phyloP scores from a whole-genome alignment of 164 flowering plant species.

The Akebia trifoliata region DNA sequence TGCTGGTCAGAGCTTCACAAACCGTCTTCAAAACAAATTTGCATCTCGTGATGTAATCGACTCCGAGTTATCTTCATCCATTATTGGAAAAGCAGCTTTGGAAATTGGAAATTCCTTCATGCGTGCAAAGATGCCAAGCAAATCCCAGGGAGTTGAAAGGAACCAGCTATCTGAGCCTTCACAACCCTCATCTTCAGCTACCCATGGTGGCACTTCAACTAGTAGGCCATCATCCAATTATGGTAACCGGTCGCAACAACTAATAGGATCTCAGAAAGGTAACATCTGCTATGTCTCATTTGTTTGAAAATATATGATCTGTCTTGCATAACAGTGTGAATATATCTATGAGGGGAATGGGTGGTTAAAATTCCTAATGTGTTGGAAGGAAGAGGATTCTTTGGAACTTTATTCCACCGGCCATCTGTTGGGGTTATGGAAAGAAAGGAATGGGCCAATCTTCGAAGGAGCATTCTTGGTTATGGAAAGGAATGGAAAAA shows the following conservation, averaged over 20 bases:
- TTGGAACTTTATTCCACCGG: too few species aligned
- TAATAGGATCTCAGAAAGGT: conserved; percentile 42
- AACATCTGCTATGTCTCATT: neutral
- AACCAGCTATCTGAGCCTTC: conserved; percentile 39
- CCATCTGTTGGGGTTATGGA: too few species aligned
- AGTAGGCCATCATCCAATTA: conserved; percentile 69
- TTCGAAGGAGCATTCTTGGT: too few species aligned
- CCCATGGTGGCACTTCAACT: conserved; percentile 26
- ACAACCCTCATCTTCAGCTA: conserved; percentile 30
- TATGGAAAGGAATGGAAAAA: too few species aligned
- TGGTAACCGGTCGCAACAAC: conserved; percentile 48
- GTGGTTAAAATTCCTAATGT: too few species aligned
- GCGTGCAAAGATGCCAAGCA: conserved; percentile 33
- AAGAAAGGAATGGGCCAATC: too few species aligned
- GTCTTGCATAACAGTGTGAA: too few species aligned
- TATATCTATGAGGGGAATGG: too few species aligned
- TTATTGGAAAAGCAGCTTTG: conserved; percentile 21
- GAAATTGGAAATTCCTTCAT: conserved; percentile 31
- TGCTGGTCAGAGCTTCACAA: conserved; percentile 26
- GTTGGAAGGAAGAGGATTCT: too few species aligned
- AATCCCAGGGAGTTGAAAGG: conserved; percentile 41
- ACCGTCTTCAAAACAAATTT: conserved; percentile 9
- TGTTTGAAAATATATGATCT: too few species aligned
- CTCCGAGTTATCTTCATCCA: conserved; percentile 14
- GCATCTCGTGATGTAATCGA: too few species aligned